Conservation (phyloP, 192 early-diverging fungal species). For the Coemansia sp. region DNA sequence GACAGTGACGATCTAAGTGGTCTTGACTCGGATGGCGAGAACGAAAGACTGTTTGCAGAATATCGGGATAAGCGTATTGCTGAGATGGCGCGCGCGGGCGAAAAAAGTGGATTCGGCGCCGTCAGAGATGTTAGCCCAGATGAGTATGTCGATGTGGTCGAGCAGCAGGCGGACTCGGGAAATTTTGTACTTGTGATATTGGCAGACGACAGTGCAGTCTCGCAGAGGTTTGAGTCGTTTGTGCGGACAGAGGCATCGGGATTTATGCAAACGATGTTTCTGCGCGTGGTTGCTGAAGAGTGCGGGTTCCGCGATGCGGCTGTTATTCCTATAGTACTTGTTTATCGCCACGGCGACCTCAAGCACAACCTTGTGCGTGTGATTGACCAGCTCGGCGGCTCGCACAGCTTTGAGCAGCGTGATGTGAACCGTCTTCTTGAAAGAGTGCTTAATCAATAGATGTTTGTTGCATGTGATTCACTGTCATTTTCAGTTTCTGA, state of each 20-base stretch:
- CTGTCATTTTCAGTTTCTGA: too few species aligned
- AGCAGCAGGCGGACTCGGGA: constrained; percentile 18
- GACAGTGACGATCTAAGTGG: constrained; percentile 1
- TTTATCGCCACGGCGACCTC: constrained; percentile 32
- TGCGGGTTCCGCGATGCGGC: constrained; percentile 35
- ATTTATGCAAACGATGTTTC: constrained; percentile 23
- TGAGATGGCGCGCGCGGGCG: constrained; percentile 12
- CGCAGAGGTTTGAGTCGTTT: constrained; percentile 16
- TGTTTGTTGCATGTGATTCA: too few species aligned
- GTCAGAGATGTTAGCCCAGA: constrained; percentile 25
- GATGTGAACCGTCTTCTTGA: constrained; percentile 22
- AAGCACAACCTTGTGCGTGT: constrained; percentile 44
- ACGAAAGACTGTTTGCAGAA: constrained; percentile 31
- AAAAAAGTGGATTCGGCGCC: constrained; percentile 8
- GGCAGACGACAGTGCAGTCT: constrained; percentile 11
- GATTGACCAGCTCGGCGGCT: constrained; percentile 20
- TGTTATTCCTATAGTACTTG: constrained; percentile 36
- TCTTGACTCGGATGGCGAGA: constrained; percentile 6
- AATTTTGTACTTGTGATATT: constrained; percentile 12
- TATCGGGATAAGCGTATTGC: constrained; percentile 28
- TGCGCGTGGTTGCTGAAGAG: constrained; percentile 30
- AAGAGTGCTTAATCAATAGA: constrained; percentile 11
- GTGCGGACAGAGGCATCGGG: constrained; percentile 6
- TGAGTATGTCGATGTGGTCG: constrained; percentile 45
- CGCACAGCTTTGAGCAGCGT: constrained; percentile 18